A percentile compares a stretch with the other conserved stretches of the same genome.
Conservation (phyloP, 2,329 filamentous ascomycete genomes). For the Polychaeton citri region DNA sequence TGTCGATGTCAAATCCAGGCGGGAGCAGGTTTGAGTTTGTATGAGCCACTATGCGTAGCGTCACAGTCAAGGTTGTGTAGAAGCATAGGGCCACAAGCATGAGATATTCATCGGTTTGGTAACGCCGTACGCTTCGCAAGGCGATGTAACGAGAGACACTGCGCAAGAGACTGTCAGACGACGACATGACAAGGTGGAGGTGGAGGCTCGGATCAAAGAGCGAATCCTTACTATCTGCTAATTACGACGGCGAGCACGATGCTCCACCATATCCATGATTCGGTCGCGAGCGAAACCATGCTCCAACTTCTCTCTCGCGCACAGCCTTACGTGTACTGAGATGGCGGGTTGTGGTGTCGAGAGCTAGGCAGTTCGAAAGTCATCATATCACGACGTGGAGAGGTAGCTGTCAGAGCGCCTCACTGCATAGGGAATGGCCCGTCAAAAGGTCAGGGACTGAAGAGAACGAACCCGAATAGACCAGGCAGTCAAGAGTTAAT, state of each 20-base stretch:
- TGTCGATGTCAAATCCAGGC: conserved; percentile 30
- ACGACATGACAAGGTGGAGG: background rate
- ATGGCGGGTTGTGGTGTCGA: too few relatives aligned
- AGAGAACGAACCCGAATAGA: too few relatives aligned
- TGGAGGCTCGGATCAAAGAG: too few relatives aligned
- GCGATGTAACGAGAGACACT: conserved; percentile 32
- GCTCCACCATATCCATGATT: conserved; percentile 36
- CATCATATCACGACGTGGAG: too few relatives aligned
- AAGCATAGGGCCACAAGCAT: conserved; percentile 39
- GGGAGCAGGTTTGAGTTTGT: conserved; percentile 31
- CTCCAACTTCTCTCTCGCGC: too few relatives aligned
- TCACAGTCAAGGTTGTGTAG: conserved; percentile 38
- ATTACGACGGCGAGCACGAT: conserved; percentile 27
- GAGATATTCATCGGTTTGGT: conserved; percentile 45
- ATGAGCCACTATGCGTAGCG: conserved; percentile 30
- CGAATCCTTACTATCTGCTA: conserved; percentile 27
- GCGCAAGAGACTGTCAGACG: conserved; percentile 1
- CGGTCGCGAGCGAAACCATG: conserved; percentile 25
- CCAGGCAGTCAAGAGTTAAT: too few relatives aligned
- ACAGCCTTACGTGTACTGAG: too few relatives aligned
- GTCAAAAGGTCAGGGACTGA: too few relatives aligned
- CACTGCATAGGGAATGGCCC: too few relatives aligned
- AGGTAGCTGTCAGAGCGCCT: too few relatives aligned
- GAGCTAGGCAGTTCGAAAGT: too few relatives aligned
- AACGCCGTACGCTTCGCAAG: conserved; percentile 32